Conservation (phyloP, 768 basidiomycete species). For the Albatrellus ellisii region DNA sequence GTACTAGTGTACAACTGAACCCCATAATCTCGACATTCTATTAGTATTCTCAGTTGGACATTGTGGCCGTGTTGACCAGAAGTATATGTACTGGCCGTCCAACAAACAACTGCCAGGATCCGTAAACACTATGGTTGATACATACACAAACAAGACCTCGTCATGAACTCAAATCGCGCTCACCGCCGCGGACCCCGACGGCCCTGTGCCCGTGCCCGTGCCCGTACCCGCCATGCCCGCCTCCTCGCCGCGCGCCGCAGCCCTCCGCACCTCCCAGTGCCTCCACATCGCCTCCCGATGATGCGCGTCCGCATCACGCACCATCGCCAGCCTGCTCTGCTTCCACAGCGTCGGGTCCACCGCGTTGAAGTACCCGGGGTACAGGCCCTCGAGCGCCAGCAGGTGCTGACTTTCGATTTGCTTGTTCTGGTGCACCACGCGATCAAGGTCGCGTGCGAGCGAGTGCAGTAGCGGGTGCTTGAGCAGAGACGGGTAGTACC, state of each 20-base stretch:
- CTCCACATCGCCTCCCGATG: conserved; percentile 29
- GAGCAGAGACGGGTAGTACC: conserved; percentile 70
- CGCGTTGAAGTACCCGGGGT: conserved; percentile 51
- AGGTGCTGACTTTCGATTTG: conserved; percentile 36
- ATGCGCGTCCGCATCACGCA: conserved; percentile 45
- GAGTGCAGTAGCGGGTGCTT: conserved; percentile 44
- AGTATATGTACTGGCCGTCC: too few species aligned
- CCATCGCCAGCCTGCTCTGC: conserved; percentile 36
- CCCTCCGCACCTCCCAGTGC: conserved; percentile 23
- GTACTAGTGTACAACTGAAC: too few species aligned
- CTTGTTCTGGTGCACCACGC: conserved; percentile 21
- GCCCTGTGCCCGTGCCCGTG: neutral
- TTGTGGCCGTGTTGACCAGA: too few species aligned
- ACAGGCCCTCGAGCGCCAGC: conserved; percentile 62
- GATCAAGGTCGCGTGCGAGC: conserved; percentile 22
- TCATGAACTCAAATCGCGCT: neutral
- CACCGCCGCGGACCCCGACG: neutral
- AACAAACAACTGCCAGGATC: too few species aligned
- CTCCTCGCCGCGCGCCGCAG: conserved; percentile 16
- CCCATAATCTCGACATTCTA: too few species aligned
- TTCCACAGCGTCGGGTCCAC: conserved; percentile 58
- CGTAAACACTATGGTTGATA: too few species aligned
- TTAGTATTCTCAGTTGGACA: too few species aligned
- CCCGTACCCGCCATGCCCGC: neutral
- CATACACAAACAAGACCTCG: too few species aligned